Evolutionary conservation across 1,284 basidiomycete genomes (phyloP).

Genomic region (Malassezia pachydermatis): DNA sequence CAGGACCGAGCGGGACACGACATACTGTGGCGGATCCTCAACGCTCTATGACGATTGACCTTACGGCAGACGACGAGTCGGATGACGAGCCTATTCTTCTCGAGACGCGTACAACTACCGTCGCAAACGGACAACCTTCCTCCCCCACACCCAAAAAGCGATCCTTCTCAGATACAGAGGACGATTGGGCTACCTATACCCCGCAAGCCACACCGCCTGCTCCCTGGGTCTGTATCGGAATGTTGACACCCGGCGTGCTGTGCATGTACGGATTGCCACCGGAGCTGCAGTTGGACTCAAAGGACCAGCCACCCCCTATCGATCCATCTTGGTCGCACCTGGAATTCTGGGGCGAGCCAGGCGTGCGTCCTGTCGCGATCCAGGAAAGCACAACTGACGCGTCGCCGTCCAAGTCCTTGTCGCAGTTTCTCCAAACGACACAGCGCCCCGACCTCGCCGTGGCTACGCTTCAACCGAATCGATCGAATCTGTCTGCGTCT

Average conservation of each 20-base stretch:
- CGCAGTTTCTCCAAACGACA: background rate
- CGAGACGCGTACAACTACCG: conserved; percentile 7
- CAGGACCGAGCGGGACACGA: too few species aligned
- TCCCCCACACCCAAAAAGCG: too few species aligned
- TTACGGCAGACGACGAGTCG: conserved; percentile 18
- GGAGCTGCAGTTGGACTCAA: conserved; percentile 17
- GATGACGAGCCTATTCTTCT: conserved; percentile 36
- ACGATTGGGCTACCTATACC: conserved; percentile 22
- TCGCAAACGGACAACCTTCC: too few species aligned
- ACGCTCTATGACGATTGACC: conserved; percentile 1
- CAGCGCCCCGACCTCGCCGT: conserved; percentile 10
- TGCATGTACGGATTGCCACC: conserved; percentile 36
- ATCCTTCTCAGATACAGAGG: too few species aligned
- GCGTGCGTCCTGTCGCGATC: conserved; percentile 33
- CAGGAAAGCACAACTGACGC: conserved; percentile 1
- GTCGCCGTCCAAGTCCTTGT: background rate
- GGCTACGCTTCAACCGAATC: conserved; percentile 1
- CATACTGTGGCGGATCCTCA: background rate
- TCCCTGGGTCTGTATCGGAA: conserved; percentile 37
- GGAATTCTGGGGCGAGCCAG: conserved; percentile 31
- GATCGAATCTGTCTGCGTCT: background rate
- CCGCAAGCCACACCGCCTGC: conserved; percentile 8
- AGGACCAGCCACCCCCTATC: conserved; percentile 10
- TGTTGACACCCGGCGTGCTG: conserved; percentile 32
- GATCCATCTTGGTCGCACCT: conserved; percentile 16